These are phyloP conservation scores for Cystobasidium tubakii DNA, from an alignment of 768 basidiomycete genomes.

Conservation along the genomic window DNA sequence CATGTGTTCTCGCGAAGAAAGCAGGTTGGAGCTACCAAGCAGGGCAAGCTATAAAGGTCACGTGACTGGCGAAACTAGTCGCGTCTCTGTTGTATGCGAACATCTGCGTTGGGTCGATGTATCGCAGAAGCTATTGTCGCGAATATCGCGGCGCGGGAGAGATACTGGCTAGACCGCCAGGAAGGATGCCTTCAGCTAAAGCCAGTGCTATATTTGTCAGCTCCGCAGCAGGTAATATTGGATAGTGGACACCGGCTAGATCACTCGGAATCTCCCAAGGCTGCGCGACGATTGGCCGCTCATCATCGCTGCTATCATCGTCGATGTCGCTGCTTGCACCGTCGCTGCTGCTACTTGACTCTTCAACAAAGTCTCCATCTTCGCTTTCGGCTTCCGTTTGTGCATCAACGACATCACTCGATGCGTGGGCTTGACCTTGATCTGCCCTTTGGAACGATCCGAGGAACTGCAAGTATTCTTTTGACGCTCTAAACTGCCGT, in stretches of 20 bases:
- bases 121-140: no score
- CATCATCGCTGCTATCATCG: slow-evolving; percentile 7
- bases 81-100: no score
- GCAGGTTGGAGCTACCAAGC: no score
- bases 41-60: no score
- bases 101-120: no score
- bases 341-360: not conserved
- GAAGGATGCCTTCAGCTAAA: slow-evolving; percentile 7
- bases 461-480: not conserved
- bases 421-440: not conserved
- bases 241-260: not conserved
- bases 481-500: not conserved
- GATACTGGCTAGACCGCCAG: not conserved
- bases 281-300: no score
- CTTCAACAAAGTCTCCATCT: slow-evolving; percentile 19
- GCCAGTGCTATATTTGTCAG: not conserved
- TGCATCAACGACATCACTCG: not conserved
- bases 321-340: not conserved
- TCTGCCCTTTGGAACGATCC: not conserved
- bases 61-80: no score
- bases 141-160: not conserved
- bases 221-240: not conserved
- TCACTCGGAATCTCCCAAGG: not conserved
- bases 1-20: no score
- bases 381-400: slow-evolving; percentile 11